Percentiles rank a stretch among this genome's conserved stretches.
Conservation (phyloP, 352 stramenopile genomes). For the Pythium dissimile region DNA sequence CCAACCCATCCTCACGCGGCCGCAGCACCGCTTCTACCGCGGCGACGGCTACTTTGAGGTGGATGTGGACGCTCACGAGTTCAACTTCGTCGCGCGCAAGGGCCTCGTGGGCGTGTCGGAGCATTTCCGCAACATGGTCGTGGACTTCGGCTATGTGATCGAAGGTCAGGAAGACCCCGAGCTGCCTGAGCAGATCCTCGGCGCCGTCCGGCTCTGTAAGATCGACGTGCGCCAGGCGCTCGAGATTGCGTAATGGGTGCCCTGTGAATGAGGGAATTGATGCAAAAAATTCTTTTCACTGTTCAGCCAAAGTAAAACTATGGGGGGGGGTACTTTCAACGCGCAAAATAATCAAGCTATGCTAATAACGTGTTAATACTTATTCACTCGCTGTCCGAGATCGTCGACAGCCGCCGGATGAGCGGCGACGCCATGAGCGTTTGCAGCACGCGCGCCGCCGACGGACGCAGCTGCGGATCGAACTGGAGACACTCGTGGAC, state of each 20-base stretch:
- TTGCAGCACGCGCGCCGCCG: slow-evolving; percentile 66
- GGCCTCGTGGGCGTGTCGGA: slow-evolving; percentile 65
- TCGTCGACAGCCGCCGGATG: slow-evolving; percentile 44
- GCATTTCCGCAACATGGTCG: slow-evolving; percentile 77
- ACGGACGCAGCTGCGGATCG: slow-evolving; percentile 63
- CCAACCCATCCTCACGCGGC: slow-evolving; percentile 74
- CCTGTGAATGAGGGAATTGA: neutral
- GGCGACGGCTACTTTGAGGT: slow-evolving; percentile 79
- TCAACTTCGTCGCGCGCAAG: slow-evolving; percentile 82
- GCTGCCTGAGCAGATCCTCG: slow-evolving; percentile 74
- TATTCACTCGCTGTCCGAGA: slow-evolving; percentile 35
- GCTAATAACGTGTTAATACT: neutral
- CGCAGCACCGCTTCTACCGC: slow-evolving; percentile 72
- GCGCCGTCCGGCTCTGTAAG: slow-evolving; percentile 69
- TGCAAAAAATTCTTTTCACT: neutral
- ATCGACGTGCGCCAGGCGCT: slow-evolving; percentile 60
- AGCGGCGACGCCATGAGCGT: slow-evolving; percentile 65
- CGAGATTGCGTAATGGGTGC: slow-evolving; percentile 25
- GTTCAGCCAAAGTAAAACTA: too few relatives aligned
- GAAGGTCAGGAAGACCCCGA: slow-evolving; percentile 77
- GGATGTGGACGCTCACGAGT: slow-evolving; percentile 78
- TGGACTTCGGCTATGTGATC: slow-evolving; percentile 82
- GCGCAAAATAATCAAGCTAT: neutral
- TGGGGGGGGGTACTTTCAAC: too few relatives aligned
- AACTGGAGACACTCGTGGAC: slow-evolving; percentile 82